phyloP scores from a whole-genome alignment of 2,329 filamentous ascomycete species.

The Hypomyces perniciosus region DNA sequence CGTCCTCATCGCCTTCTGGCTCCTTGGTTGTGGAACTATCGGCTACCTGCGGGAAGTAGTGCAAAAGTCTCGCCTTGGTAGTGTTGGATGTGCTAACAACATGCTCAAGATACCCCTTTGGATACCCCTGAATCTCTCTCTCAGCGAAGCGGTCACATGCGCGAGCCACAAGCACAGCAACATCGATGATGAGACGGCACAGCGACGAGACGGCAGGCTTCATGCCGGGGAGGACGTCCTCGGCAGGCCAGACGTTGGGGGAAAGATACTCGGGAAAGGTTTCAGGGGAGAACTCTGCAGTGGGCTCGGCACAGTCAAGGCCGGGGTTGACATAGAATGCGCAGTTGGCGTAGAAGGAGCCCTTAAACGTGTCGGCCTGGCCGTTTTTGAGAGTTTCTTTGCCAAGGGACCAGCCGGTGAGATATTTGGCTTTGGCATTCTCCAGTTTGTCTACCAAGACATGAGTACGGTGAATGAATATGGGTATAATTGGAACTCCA shows the following conservation, averaged over 20 bases:
- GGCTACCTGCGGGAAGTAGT: conserved; percentile 73
- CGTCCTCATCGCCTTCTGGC: conserved; percentile 56
- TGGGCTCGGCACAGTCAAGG: conserved; percentile 58
- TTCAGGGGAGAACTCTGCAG: conserved; percentile 47
- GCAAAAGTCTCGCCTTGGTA: conserved; percentile 84
- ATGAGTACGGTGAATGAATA: neutral
- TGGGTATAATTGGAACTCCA: neutral
- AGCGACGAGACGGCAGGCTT: conserved; percentile 64
- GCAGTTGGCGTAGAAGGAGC: conserved; percentile 79
- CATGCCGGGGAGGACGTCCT: conserved; percentile 68
- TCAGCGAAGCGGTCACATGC: conserved; percentile 84
- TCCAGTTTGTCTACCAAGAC: conserved; percentile 45
- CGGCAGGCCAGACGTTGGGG: conserved; percentile 80
- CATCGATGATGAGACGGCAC: conserved; percentile 81
- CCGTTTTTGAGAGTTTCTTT: conserved; percentile 77
- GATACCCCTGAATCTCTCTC: conserved; percentile 71
- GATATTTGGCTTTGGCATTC: conserved; percentile 55
- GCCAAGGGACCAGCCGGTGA: conserved; percentile 72
- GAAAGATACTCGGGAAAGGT: conserved; percentile 84
- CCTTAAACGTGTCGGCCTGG: conserved; percentile 73
- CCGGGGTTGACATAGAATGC: conserved; percentile 64
- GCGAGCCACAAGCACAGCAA: conserved; percentile 79
- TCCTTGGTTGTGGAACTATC: conserved; percentile 19
- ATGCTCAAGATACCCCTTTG: conserved; percentile 71
- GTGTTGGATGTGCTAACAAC: conserved; percentile 81